Conservation (phyloP, 805 yeast genomes). For the Candida pseudoglaebosa region DNA sequence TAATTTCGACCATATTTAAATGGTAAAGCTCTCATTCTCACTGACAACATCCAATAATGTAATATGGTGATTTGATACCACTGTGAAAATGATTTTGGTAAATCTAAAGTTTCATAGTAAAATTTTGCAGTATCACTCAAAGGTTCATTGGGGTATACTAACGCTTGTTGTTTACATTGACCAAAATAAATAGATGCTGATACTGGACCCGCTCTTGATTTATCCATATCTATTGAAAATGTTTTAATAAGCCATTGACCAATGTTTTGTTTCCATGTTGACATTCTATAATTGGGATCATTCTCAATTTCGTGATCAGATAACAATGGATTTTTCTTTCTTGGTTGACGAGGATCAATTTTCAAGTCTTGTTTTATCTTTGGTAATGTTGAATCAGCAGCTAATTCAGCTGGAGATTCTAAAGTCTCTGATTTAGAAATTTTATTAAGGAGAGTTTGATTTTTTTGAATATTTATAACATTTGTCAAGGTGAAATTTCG, state of each 20-base stretch:
- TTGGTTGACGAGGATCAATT: constrained; percentile 33
- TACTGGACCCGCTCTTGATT: constrained; percentile 86
- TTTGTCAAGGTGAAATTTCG: constrained; percentile 4
- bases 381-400: constrained; percentile 39
- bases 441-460: constrained; percentile 14
- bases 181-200: constrained; percentile 88
- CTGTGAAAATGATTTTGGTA: constrained; percentile 88
- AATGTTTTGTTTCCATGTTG: constrained; percentile 37
- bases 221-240: constrained; percentile 85
- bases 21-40: constrained; percentile 96
- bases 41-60: constrained; percentile 91
- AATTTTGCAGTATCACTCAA: constrained; percentile 71
- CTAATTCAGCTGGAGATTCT: constrained; percentile 31
- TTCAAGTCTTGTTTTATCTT: constrained; percentile 30
- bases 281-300: constrained; percentile 33
- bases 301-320: constrained; percentile 36
- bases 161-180: constrained; percentile 80
- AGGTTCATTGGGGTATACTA: constrained; percentile 70
- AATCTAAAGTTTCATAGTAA: constrained; percentile 76
- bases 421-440: constrained; percentile 7
- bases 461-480: constrained; percentile 8
- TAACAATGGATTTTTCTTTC: constrained; percentile 33
- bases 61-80: constrained; percentile 92
- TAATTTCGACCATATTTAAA: constrained; percentile 82
- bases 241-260: constrained; percentile 62